Base-by-base conservation (phyloP, 2,329 filamentous ascomycete genomes). In the Colletotrichum tamarilloi region DNA sequence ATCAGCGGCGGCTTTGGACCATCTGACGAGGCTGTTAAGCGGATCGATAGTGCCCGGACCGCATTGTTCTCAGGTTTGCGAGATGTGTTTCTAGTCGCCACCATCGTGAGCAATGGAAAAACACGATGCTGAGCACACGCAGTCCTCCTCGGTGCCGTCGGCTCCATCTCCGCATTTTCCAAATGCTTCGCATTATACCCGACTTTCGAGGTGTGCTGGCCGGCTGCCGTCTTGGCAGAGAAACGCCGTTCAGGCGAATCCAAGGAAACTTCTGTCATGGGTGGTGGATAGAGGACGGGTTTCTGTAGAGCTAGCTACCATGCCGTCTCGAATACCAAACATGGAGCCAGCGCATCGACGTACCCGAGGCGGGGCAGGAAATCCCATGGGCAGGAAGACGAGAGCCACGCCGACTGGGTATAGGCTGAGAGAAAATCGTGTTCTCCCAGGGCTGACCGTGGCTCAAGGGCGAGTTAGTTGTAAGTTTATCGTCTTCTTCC, bases 211-310 rank as follows among this genome's bases (percentile, higher is more conserved):
- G 24, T 24, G 32, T 38, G 24, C 19, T 35, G 55, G 58, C 65
- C 65, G 69, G 65, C 58, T 63, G 55, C 65, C 65, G 58, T 68
- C 69, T 72, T 68, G 69, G 65, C 65, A 24, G 14, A 28, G 30
- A 35, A 22, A 30, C 46, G 26, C 38, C 6, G 14, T 24, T 32
- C 6, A 11, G 12, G 52, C 64, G 68, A 63, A 58, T 65, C 35
- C 22, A 63, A 53, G 57, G 53, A 38, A 42, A 49, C 32, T 28
- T 32, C 11, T 26, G 30, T 64, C 56, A 55, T 67, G 56, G 60
- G 24, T n/a, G 12, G 16, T 57, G 49, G 30, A 28, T 28, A 46
- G 19, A 22, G n/a, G 38, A 19, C 30, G 35, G 60, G 22, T n/a
- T 52, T 55, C 58, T 32, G 5, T 11, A 62, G 19, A 30, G 9